Evolutionary conservation across 805 yeast genomes (phyloP), one percentile per base, ranked within the genome.

Genomic region (Saccharomycodes ludwigii): DNA sequence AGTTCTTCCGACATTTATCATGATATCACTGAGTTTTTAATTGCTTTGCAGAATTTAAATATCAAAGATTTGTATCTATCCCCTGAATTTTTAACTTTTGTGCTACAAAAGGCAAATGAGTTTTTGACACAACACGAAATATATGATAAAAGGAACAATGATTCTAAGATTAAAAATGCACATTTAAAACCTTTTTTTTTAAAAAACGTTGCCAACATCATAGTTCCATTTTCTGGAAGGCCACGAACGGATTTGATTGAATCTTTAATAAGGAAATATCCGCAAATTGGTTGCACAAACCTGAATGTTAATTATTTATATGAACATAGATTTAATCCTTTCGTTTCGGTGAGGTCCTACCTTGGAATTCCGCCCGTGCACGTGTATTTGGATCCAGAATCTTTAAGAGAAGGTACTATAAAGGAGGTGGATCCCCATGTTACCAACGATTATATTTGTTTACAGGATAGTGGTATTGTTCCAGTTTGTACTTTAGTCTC

Each of bases 401-500:
- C 94, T 0, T 63, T 91, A 36, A 67, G 96, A n/a, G 88, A 84
- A 40, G 98, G 99, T 3, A 72, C 77, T 33, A 68, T 91, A 2
- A 73, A 80, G 14, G 66, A 81, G 17, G 86, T 84, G 5, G 78
- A 81, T 42, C 88, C 84, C 8, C 16, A 14, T 11, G 30, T 42
- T 5, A 33, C 35, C 2, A 34, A 29, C 3, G 35, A 31, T 41
- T 83, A 85, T 1, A 58, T 91, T 31, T 77, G 76, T 35, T 58
- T 91, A 6, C 95, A 85, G 48, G 98, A 91, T 47, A 82, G 94
- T 0, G 99, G 99, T 9, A 80, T 88, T 66, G 96, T 86, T 0
- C 93, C 96, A 1, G 86, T 85, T 6, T 82, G 94, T 49, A 83
- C 97, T 0, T 94, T 86, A 47, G 72, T 91, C 21, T 91, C 94